Conservation (phyloP, 306 rosid genomes). For the Argentina anserina region DNA sequence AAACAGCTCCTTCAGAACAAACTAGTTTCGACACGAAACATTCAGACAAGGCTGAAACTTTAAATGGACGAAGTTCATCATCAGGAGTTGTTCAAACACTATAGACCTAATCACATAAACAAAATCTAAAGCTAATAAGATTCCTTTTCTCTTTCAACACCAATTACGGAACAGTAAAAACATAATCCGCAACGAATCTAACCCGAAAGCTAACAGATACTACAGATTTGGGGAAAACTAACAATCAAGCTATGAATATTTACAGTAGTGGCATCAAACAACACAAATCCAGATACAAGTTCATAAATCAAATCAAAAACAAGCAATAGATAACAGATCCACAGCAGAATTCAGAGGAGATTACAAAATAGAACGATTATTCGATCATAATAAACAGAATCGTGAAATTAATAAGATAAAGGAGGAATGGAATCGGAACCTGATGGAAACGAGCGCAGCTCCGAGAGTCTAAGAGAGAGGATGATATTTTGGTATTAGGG, state of each 20-base stretch:
- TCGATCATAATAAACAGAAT: neutral
- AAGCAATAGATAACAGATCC: neutral
- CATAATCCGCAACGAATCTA: neutral
- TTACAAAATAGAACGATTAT: neutral
- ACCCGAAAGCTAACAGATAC: neutral
- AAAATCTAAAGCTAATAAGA: neutral
- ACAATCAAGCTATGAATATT: neutral
- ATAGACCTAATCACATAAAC: neutral
- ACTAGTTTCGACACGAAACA: neutral
- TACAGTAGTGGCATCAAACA: neutral
- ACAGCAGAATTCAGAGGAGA: neutral
- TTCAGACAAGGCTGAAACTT: conserved; percentile 9
- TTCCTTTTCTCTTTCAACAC: neutral
- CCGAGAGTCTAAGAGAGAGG: neutral
- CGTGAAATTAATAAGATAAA: neutral
- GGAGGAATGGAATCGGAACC: neutral
- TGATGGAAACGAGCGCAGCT: conserved; percentile 7
- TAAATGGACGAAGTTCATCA: neutral
- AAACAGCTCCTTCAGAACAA: conserved; percentile 4
- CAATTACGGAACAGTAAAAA: neutral
- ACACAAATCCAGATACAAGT: neutral
- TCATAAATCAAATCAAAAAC: neutral
- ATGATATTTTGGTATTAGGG: neutral
- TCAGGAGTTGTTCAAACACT: neutral
- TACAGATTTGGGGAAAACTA: neutral